phyloP scores from a whole-genome alignment of 345 rosid species.

The Camelina hispida region DNA sequence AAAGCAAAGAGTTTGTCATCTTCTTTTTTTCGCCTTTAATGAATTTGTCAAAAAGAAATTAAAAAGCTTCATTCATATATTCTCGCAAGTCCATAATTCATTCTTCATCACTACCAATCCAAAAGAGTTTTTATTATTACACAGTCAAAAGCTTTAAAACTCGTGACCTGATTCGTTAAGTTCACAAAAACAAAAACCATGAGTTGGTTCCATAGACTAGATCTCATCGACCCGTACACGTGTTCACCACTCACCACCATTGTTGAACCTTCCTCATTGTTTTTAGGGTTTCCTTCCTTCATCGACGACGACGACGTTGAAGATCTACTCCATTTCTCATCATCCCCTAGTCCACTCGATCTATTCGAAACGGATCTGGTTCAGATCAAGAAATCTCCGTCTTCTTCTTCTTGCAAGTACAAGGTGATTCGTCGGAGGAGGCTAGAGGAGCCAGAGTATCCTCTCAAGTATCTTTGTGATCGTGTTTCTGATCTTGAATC shows the following conservation, averaged over 20 bases:
- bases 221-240: slow-evolving; percentile 41
- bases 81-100: background rate
- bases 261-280: slow-evolving; percentile 24
- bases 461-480: slow-evolving; percentile 58
- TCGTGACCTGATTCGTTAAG: slow-evolving; percentile 44
- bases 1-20: slow-evolving; percentile 40
- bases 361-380: slow-evolving; percentile 69
- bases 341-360: slow-evolving; percentile 50
- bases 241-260: slow-evolving; percentile 42
- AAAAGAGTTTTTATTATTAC: slow-evolving; percentile 20
- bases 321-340: slow-evolving; percentile 50
- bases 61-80: background rate
- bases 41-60: too few species aligned
- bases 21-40: background rate
- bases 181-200: slow-evolving; percentile 14
- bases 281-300: slow-evolving; percentile 35
- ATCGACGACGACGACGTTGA: slow-evolving; percentile 34
- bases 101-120: slow-evolving; percentile 18
- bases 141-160: slow-evolving; percentile 4
- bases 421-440: slow-evolving; percentile 54
- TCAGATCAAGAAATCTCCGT: slow-evolving; percentile 53
- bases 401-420: slow-evolving; percentile 52
- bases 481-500: slow-evolving; percentile 72
- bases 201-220: slow-evolving; percentile 39
- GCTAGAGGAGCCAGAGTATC: slow-evolving; percentile 43